phyloP scores from a whole-genome alignment of 1,284 basidiomycete species.

The Moniliella sp. region DNA sequence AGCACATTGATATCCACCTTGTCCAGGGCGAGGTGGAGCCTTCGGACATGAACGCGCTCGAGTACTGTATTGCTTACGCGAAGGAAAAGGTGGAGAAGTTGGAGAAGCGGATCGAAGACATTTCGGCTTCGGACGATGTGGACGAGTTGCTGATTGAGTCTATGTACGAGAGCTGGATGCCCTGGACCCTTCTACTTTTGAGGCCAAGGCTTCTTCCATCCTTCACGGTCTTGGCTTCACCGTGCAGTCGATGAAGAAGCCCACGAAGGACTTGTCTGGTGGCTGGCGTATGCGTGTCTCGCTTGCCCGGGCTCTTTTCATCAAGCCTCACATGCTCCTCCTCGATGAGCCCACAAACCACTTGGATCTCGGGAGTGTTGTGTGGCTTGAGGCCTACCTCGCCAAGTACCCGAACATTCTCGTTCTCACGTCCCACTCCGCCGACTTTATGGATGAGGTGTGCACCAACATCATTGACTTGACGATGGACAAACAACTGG shows the following conservation, averaged over 20 bases:
- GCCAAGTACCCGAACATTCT: slow-evolving; percentile 96
- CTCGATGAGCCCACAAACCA: slow-evolving; percentile 56
- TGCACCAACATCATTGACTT: slow-evolving; percentile 88
- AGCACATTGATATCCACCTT: slow-evolving; percentile 91
- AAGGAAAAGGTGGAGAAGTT: slow-evolving; percentile 83
- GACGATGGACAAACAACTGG: slow-evolving; percentile 56
- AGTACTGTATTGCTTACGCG: slow-evolving; percentile 82
- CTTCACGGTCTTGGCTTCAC: slow-evolving; percentile 88
- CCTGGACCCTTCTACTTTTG: slow-evolving; percentile 81
- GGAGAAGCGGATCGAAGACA: slow-evolving; percentile 80
- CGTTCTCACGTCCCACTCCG: slow-evolving; percentile 71
- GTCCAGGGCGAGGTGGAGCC: slow-evolving; percentile 88
- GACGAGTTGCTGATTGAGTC: slow-evolving; percentile 69
- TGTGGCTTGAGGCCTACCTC: slow-evolving; percentile 93
- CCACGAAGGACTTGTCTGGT: slow-evolving; percentile 94
- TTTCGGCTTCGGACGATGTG: slow-evolving; percentile 66
- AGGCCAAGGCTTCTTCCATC: slow-evolving; percentile 82
- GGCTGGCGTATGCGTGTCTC: slow-evolving; percentile 98
- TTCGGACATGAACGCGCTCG: slow-evolving; percentile 79
- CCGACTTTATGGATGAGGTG: slow-evolving; percentile 83
- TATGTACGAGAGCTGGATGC: slow-evolving; percentile 92
- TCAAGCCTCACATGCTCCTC: slow-evolving; percentile 81
- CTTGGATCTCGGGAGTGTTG: slow-evolving; percentile 85
- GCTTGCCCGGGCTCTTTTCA: slow-evolving; percentile 76
- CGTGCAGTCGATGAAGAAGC: slow-evolving; percentile 75